A percentile compares a stretch with the other conserved stretches of the same genome.
These are phyloP conservation scores for Mycena vulgaris DNA, from an alignment of 768 basidiomycete species.

Conservation along the genomic window DNA sequence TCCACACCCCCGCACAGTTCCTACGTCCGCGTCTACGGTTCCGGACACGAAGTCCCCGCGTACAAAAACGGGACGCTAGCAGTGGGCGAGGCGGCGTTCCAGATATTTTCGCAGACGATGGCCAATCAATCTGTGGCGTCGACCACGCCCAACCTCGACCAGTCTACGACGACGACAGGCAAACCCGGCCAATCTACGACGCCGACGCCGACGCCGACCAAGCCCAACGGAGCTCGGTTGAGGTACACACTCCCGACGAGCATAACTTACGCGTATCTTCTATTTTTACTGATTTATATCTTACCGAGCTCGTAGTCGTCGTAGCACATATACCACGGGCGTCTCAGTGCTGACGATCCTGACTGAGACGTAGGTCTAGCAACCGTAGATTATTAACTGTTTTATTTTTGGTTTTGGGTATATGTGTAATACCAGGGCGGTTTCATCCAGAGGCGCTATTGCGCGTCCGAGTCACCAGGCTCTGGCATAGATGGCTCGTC, in stretches of 20 bases:
- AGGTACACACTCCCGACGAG: slow-evolving; percentile 19
- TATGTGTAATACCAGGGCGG: slow-evolving; percentile 8
- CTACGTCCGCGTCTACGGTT: slow-evolving; percentile 56
- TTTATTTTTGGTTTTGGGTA: slow-evolving; percentile 18
- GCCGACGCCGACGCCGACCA: slow-evolving; percentile 17
- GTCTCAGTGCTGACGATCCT: neutral
- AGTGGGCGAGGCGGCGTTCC: slow-evolving; percentile 29
- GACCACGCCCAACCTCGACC: slow-evolving; percentile 19
- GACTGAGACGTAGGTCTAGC: slow-evolving; percentile 18
- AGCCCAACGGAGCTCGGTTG: slow-evolving; percentile 14
- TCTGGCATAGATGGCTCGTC: slow-evolving; percentile 1
- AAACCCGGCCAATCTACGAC: slow-evolving; percentile 18
- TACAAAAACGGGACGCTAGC: slow-evolving; percentile 34
- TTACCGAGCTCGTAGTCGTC: slow-evolving; percentile 14
- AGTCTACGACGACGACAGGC: slow-evolving; percentile 21
- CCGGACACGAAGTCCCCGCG: slow-evolving; percentile 50
- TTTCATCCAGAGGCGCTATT: slow-evolving; percentile 8
- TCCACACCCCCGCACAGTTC: slow-evolving; percentile 37
- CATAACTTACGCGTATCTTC: slow-evolving; percentile 17
- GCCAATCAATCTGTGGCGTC: slow-evolving; percentile 7
- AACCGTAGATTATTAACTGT: slow-evolving; percentile 6
- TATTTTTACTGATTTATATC: slow-evolving; percentile 20
- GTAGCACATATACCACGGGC: slow-evolving; percentile 10
- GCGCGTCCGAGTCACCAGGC: slow-evolving; percentile 1
- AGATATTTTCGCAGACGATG: slow-evolving; percentile 27